phyloP scores from a whole-genome alignment of 2,329 filamentous ascomycete species.

The Sclerotinia glacialis region DNA sequence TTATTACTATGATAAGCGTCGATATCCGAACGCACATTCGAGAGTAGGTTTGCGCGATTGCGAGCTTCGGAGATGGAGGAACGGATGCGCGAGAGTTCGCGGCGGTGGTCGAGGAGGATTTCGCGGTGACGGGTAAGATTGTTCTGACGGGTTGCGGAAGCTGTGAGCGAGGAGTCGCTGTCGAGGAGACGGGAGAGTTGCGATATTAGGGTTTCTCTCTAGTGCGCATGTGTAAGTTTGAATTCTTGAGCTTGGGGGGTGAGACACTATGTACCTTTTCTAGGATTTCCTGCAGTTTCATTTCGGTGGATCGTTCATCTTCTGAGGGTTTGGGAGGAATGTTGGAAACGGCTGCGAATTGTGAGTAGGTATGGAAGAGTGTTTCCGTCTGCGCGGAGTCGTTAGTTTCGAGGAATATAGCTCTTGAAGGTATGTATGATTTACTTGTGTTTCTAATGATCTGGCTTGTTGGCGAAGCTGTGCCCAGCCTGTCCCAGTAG shows the following conservation, averaged over 20 bases:
- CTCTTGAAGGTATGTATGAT: background rate
- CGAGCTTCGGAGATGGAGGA: constrained; percentile 72
- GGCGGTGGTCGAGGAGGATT: constrained; percentile 81
- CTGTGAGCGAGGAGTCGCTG: constrained; percentile 81
- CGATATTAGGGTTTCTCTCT: constrained; percentile 78
- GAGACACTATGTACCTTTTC: constrained; percentile 60
- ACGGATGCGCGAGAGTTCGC: constrained; percentile 74
- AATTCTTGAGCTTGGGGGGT: background rate
- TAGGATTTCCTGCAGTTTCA: constrained; percentile 78
- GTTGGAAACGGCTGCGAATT: constrained; percentile 77
- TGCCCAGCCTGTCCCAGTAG: constrained; percentile 65
- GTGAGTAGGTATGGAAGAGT: constrained; percentile 77
- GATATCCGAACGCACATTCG: constrained; percentile 89
- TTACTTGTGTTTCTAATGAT: constrained; percentile 82
- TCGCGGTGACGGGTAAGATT: constrained; percentile 90
- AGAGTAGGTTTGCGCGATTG: constrained; percentile 84
- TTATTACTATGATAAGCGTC: constrained; percentile 81
- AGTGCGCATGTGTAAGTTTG: constrained; percentile 26
- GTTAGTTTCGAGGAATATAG: constrained; percentile 3
- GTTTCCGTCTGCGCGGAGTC: constrained; percentile 20
- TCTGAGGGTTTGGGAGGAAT: constrained; percentile 80
- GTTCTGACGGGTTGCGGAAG: constrained; percentile 94
- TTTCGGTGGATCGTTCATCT: constrained; percentile 77
- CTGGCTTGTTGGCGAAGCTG: constrained; percentile 90
- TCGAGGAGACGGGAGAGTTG: constrained; percentile 89